Conservation (phyloP, 176 grass and related monocot species). For the Oryza nivara region DNA sequence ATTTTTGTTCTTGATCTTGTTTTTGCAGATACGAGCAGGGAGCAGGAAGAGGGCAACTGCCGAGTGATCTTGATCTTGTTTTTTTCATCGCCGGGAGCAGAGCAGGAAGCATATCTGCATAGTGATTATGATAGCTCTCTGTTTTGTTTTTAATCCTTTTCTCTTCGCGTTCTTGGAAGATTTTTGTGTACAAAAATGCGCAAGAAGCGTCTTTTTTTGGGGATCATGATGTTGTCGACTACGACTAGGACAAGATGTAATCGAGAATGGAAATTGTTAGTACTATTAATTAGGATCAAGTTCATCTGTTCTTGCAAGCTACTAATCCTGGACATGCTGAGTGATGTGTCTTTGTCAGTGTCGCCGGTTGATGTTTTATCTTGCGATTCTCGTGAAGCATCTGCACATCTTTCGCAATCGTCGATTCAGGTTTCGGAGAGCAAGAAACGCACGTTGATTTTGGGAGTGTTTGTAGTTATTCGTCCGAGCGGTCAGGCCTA, state of each 20-base stretch:
- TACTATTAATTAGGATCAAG: neutral
- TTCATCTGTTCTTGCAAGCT: neutral
- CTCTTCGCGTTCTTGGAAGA: slow-evolving; percentile 29
- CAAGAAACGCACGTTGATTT: neutral
- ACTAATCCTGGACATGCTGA: neutral
- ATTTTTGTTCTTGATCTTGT: slow-evolving; percentile 11
- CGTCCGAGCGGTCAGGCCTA: neutral
- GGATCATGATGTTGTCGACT: neutral
- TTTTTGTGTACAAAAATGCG: slow-evolving; percentile 20
- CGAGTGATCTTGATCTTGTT: slow-evolving; percentile 20
- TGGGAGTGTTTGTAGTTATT: neutral
- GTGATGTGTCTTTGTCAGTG: slow-evolving; percentile 4
- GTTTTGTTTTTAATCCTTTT: slow-evolving; percentile 20
- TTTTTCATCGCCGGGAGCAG: neutral
- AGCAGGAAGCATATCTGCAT: neutral
- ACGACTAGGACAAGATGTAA: neutral
- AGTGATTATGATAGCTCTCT: neutral
- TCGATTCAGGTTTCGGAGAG: neutral
- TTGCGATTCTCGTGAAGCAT: neutral
- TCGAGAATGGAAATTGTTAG: neutral
- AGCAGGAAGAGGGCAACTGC: slow-evolving; percentile 61
- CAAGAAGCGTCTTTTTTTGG: neutral
- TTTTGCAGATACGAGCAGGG: slow-evolving; percentile 59
- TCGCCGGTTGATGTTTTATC: neutral
- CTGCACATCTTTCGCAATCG: neutral